These are phyloP conservation scores for Anthoceros angustus DNA, from an alignment of 225 moss, liverwort and hornwort species.

Conservation along the genomic window DNA sequence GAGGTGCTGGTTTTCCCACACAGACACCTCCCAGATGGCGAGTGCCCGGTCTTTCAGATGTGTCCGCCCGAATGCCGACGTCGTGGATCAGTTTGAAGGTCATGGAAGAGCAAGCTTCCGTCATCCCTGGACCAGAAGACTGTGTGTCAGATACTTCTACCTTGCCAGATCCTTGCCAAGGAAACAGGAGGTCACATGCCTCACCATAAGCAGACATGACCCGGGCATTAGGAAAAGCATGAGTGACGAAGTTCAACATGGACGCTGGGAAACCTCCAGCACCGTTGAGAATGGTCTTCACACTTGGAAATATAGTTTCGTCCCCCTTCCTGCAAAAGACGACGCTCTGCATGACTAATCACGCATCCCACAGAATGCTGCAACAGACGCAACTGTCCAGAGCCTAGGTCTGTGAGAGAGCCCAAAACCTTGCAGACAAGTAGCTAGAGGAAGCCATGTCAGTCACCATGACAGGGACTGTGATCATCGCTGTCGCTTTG, in stretches of 20 bases:
- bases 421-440: slow-evolving; percentile 26
- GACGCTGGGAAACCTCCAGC: slow-evolving; percentile 61
- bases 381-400: not conserved
- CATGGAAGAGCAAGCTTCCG: slow-evolving; percentile 96
- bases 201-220: slow-evolving; percentile 86
- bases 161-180: too few relatives aligned
- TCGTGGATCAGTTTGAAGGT: slow-evolving; percentile 58
- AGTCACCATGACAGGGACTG: slow-evolving; percentile 69
- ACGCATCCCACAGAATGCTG: not conserved
- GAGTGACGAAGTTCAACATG: slow-evolving; percentile 43
- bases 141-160: not conserved
- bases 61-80: slow-evolving; percentile 10
- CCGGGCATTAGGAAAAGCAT: slow-evolving; percentile 57
- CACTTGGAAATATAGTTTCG: slow-evolving; percentile 31
- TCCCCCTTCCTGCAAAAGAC: slow-evolving; percentile 9
- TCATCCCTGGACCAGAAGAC: slow-evolving; percentile 49
- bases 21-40: slow-evolving; percentile 68
- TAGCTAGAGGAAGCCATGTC: slow-evolving; percentile 54
- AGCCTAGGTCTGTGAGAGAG: not conserved
- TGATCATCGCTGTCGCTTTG: slow-evolving; percentile 61
- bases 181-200: slow-evolving; percentile 9
- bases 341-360: slow-evolving; percentile 3
- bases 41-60: not conserved
- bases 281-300: slow-evolving; percentile 66
- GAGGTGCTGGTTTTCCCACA: slow-evolving; percentile 77